Percentiles rank a stretch among this genome's conserved stretches.
Evolutionary conservation across 306 rosid species (phyloP).

Genomic region (Rosa rugosa): DNA sequence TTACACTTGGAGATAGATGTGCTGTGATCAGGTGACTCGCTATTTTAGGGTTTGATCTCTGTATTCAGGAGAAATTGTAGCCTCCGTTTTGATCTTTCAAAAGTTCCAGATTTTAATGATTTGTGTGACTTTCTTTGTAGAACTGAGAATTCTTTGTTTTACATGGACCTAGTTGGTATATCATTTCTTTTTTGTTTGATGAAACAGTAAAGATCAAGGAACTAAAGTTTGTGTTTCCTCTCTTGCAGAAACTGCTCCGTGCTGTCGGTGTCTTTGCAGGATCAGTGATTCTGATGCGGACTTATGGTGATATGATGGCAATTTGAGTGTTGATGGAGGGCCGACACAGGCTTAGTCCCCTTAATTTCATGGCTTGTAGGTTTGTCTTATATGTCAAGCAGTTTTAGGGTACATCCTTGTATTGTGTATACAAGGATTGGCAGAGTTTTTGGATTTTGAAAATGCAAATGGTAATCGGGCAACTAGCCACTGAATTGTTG

Average conservation of each 20-base stretch:
- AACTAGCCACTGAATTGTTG: background rate
- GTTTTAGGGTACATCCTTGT: constrained; percentile 5
- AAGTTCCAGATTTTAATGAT: background rate
- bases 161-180: background rate
- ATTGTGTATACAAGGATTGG: background rate
- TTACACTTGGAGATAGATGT: background rate
- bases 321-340: constrained; percentile 41
- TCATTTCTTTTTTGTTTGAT: background rate
- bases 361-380: background rate
- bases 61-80: background rate
- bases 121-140: background rate
- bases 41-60: background rate
- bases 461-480: background rate
- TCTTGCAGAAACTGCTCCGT: constrained; percentile 76
- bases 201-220: background rate
- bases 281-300: constrained; percentile 66
- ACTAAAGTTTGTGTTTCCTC: background rate
- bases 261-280: constrained; percentile 78
- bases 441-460: background rate
- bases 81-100: background rate
- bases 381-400: background rate
- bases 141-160: background rate
- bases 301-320: constrained; percentile 88
- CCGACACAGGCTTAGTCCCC: background rate
- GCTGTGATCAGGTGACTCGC: background rate